These are phyloP conservation scores for Entonaema liquescens DNA, from an alignment of 495 filamentous ascomycete genomes.

Conservation along the genomic window DNA sequence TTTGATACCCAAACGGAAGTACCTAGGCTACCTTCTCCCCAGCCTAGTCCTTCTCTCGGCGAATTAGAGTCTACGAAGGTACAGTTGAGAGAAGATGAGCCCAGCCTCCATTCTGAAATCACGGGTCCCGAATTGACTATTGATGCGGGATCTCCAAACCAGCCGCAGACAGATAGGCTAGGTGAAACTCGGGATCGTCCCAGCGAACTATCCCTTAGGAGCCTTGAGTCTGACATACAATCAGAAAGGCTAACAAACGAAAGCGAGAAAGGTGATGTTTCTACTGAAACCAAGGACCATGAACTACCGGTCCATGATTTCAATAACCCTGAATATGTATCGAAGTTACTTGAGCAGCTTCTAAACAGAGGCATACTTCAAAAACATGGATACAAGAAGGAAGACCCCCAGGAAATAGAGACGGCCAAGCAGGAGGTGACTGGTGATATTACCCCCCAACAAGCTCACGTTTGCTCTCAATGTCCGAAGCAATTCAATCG, in stretches of 20 bases:
- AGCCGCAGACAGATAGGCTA: neutral
- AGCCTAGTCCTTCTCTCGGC: neutral
- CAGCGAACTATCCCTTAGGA: neutral
- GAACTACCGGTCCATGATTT: neutral
- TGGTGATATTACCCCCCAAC: constrained; percentile 20
- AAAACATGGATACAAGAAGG: constrained; percentile 47
- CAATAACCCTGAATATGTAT: too few species aligned
- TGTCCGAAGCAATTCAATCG: constrained; percentile 67
- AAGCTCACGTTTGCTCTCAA: constrained; percentile 57
- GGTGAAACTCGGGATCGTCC: constrained; percentile 13
- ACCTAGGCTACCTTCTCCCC: constrained; percentile 1
- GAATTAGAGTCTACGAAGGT: neutral
- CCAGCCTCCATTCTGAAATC: neutral
- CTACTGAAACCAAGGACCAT: constrained; percentile 3
- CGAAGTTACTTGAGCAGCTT: constrained; percentile 33
- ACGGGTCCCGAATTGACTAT: constrained; percentile 6
- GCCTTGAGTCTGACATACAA: neutral
- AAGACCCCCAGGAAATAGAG: constrained; percentile 13
- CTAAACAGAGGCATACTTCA: constrained; percentile 38
- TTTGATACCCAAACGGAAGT: constrained; percentile 10
- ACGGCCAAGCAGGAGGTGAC: constrained; percentile 16
- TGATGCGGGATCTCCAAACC: neutral
- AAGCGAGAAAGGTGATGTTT: neutral
- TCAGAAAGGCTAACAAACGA: constrained; percentile 6
- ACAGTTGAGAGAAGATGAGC: constrained; percentile 4